A percentile compares a stretch with the other conserved stretches of the same genome.
Evolutionary conservation across 495 filamentous ascomycete species (phyloP).

Genomic region (Talaromyces nanjingensis): DNA sequence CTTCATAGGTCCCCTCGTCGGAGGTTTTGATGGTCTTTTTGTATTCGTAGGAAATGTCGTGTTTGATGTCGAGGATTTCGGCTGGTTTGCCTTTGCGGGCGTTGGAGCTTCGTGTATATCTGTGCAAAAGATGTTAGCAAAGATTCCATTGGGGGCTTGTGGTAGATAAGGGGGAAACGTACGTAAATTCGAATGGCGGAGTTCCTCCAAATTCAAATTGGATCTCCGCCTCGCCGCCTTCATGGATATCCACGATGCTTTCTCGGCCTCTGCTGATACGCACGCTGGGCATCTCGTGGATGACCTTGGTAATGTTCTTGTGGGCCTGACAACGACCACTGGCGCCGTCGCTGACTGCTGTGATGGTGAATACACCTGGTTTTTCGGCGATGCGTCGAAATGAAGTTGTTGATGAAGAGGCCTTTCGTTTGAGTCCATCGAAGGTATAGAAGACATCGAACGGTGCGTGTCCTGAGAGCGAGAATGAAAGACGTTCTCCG

Average conservation of each 20-base stretch:
- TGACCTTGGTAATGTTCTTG: conserved; percentile 66
- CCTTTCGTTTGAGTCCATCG: conserved; percentile 67
- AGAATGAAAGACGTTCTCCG: conserved; percentile 85
- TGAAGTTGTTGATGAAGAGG: conserved; percentile 63
- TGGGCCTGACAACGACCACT: conserved; percentile 70
- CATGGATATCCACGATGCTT: conserved; percentile 84
- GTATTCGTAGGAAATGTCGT: conserved; percentile 74
- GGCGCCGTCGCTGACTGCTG: conserved; percentile 71
- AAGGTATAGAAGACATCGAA: conserved; percentile 94
- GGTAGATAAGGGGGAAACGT: conserved; percentile 21
- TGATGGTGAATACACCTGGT: conserved; percentile 83
- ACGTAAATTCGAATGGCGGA: conserved; percentile 94
- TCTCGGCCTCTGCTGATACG: conserved; percentile 74
- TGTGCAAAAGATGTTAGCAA: conserved; percentile 18
- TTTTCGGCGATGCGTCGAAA: conserved; percentile 89
- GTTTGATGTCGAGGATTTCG: conserved; percentile 79
- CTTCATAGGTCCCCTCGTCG: conserved; percentile 95
- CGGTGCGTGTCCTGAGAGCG: conserved; percentile 77
- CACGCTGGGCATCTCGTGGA: conserved; percentile 88
- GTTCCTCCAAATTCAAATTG: conserved; percentile 90
- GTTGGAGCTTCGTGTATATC: conserved; percentile 84
- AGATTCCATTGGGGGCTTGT: background rate
- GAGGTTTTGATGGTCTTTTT: conserved; percentile 72
- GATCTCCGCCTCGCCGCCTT: conserved; percentile 88
- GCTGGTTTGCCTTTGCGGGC: conserved; percentile 66